A percentile compares a stretch with the other conserved stretches of the same genome.
These are phyloP conservation scores for Ogataea degrootiae DNA, from an alignment of 805 yeast genomes.

Conservation along the genomic window DNA sequence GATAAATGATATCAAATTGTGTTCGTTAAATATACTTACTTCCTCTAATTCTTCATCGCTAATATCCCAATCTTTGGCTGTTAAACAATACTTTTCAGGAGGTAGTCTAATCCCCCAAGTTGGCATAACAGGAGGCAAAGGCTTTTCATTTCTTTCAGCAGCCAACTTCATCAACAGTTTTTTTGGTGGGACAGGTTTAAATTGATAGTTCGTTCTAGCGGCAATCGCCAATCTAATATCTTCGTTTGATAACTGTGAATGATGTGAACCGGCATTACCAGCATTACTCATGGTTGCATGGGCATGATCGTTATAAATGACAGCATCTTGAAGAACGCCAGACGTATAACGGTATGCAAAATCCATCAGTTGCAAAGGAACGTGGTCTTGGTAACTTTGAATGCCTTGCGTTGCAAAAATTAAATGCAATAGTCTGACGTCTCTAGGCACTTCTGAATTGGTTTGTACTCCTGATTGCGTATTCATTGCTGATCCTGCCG, in stretches of 20 bases:
- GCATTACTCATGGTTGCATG: slow-evolving; percentile 37
- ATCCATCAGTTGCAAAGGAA: slow-evolving; percentile 93
- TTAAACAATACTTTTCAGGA: slow-evolving; percentile 94
- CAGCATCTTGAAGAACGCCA: slow-evolving; percentile 84
- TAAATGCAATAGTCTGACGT: slow-evolving; percentile 83
- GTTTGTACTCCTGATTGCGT: slow-evolving; percentile 1
- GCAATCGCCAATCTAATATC: slow-evolving; percentile 91
- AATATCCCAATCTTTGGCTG: slow-evolving; percentile 72
- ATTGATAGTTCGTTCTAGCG: slow-evolving; percentile 91
- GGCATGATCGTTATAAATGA: slow-evolving; percentile 82
- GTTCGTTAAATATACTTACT: slow-evolving; percentile 15
- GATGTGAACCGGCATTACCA: slow-evolving; percentile 31
- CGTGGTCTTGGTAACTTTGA: slow-evolving; percentile 89
- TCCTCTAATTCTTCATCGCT: slow-evolving; percentile 39
- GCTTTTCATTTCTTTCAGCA: slow-evolving; percentile 81
- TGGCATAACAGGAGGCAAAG: slow-evolving; percentile 87
- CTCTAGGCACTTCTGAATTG: slow-evolving; percentile 62
- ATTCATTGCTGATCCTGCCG: not conserved
- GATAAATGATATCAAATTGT: not conserved
- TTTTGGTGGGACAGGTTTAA: slow-evolving; percentile 93
- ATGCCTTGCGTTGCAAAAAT: slow-evolving; percentile 92
- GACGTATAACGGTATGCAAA: slow-evolving; percentile 89
- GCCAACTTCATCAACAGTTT: slow-evolving; percentile 88
- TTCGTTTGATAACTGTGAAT: slow-evolving; percentile 66
- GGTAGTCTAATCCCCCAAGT: slow-evolving; percentile 92